Evolutionary conservation across 108 stramenopile species (phyloP).

Genomic region (Cyclotella sp.): DNA sequence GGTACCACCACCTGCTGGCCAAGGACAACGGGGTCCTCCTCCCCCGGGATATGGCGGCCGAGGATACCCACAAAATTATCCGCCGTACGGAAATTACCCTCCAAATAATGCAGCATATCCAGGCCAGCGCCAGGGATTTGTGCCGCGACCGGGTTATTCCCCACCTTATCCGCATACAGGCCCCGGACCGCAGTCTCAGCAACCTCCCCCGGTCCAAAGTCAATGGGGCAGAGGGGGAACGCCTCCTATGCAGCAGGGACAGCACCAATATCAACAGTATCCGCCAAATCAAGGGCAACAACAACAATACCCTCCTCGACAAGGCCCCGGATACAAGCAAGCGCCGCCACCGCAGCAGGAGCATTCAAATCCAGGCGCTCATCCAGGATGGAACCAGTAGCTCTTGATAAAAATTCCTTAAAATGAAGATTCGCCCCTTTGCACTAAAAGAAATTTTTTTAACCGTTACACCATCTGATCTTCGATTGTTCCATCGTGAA

Average conservation of each 20-base stretch:
- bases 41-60: constrained; percentile 33
- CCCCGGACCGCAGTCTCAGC: constrained; percentile 30
- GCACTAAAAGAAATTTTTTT: too few relatives aligned
- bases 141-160: constrained; percentile 45
- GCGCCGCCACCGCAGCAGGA: constrained; percentile 24
- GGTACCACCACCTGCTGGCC: constrained; percentile 47
- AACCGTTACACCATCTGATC: too few relatives aligned
- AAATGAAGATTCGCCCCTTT: too few relatives aligned
- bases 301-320: constrained; percentile 9
- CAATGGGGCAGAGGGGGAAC: constrained; percentile 42
- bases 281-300: constrained; percentile 11
- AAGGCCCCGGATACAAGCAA: constrained; percentile 22
- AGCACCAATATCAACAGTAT: constrained; percentile 1
- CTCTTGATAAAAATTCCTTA: neutral
- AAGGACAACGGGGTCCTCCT: constrained; percentile 37
- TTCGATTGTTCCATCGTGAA: too few relatives aligned
- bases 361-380: constrained; percentile 28
- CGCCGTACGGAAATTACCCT: constrained; percentile 12
- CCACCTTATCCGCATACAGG: constrained; percentile 47
- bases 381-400: constrained; percentile 56
- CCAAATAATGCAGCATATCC: constrained; percentile 16
- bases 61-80: constrained; percentile 38
- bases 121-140: constrained; percentile 36
- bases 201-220: constrained; percentile 52
- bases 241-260: constrained; percentile 23